Base-by-base conservation (phyloP, 2,329 filamentous ascomycete species). In the Ophiostoma piceae region DNA sequence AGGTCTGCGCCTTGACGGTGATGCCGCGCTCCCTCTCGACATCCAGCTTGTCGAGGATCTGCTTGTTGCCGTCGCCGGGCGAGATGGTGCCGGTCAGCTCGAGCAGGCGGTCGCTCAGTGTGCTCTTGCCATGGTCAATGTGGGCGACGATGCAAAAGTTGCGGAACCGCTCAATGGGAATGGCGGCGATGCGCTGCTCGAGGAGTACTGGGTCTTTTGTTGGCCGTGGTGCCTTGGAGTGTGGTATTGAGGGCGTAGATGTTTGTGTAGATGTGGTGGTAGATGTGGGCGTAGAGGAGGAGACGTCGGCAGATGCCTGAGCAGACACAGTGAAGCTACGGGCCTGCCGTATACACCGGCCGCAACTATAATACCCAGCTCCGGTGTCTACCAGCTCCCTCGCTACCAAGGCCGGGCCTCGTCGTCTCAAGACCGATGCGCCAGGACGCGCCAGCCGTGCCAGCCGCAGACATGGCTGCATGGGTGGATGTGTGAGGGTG, bases 61-160 rank as follows among this genome's bases (percentile, higher is more conserved):
- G 95, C 81, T 97, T 96, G 79, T 97, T 97, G 67, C 85, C 85
- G 71, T 83, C 85, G 71, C 92, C 93, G 0, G 91, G 86, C 75
- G 91, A 83, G 73, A 99, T 98, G 7, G 94, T 98, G 26, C 95
- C 94, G 0, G 95, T 99, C 73, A 96, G 84, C 83, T 99, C 95
- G 72, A 99, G 86, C 69, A 99, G 82, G 2, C 95, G 90, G 77
- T 99, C 95, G 74, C 90, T 94, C 68, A 99, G 88, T 4, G 95
- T 99, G 77, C 92, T 96, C 81, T 99, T 99, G 76, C 95, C 95
- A 88, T 99, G 95, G 79, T 99, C 95, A 77, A 99, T 96, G 79
- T 99, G 95, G 11, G 95, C 95, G 68, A 99, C 94, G 76, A 99
- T 98, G 80, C 95, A 99, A 79, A 99, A 99, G 79, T 99, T 99